Evolutionary conservation across 2,329 filamentous ascomycete species (phyloP), one percentile per base, ranked within the genome.

Genomic region (Pyrenophora teres): DNA sequence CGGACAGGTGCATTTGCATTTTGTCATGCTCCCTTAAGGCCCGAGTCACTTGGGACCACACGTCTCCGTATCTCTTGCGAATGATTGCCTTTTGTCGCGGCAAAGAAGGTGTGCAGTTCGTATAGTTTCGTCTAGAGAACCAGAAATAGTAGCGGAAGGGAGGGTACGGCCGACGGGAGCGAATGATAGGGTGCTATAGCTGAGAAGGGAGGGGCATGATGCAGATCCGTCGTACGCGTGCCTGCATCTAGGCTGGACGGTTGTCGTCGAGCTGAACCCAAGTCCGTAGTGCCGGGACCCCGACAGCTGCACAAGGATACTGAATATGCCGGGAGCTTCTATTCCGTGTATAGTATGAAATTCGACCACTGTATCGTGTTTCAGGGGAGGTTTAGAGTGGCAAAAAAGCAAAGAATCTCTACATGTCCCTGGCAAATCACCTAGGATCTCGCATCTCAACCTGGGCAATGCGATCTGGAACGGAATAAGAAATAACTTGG

Each of bases 101-200:
- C 21, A 37, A 40, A 39, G 44, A 39, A 40, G 30, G 25, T 21
- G 32, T 44, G 57, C 43, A 48, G 38, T 39, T 40, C 46, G 41
- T 40, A 35, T 31, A 32, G 55, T 53, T 49, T 58, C 47, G 57
- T 50, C 43, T 50, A 42, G 40, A 16, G 42, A 48, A 40, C 45
- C 43, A 36, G 46, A 58, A 54, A 60, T 63, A 56, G 60, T 43
- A 57, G 42, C 45, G 36, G 43, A 55, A 57, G 49, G 48, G 44
- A 50, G 37, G 6, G 38, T 37, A 43, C 21, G 25, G 48, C 15
- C 35, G 43, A 39, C 32, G 38, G 15, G 35, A 56, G 51, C 57
- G 51, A 59, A 60, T 60, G 30, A 50, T 15, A 38, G 36, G 40
- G 36, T 19, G 38, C 10, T 1, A 40, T 53, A 32, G 35, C 42